Evolutionary conservation across 306 rosid genomes (phyloP).

Genomic region (Carpinus fangiana): DNA sequence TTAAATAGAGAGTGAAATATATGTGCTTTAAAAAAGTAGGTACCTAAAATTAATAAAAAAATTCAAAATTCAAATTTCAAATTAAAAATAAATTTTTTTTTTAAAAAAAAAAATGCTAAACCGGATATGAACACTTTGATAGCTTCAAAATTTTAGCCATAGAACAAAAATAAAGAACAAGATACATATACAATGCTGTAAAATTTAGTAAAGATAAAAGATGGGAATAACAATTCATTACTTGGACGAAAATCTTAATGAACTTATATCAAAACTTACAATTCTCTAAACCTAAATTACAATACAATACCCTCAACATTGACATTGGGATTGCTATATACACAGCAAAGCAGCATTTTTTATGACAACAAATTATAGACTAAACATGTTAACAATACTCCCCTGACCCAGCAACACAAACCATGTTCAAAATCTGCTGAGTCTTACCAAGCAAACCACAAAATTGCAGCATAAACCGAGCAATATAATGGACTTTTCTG

Average conservation of each 20-base stretch:
- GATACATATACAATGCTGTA: background rate
- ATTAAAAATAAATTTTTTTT: too few species aligned
- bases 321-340: background rate
- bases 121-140: too few species aligned
- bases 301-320: background rate
- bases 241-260: background rate
- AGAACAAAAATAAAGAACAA: background rate
- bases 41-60: too few species aligned
- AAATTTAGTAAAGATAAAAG: too few species aligned
- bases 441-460: background rate
- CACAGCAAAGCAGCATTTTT: background rate
- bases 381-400: background rate
- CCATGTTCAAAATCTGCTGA: slow-evolving; percentile 1
- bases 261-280: background rate
- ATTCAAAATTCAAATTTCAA: too few species aligned
- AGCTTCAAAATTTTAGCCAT: background rate
- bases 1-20: too few species aligned
- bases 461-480: background rate
- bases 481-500: background rate
- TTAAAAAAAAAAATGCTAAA: too few species aligned
- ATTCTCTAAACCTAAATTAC: background rate
- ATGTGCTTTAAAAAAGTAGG: too few species aligned
- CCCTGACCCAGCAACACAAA: background rate
- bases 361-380: background rate
- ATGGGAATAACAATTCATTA: too few species aligned